Evolutionary conservation across 2,329 filamentous ascomycete species (phyloP), one percentile per base, ranked within the genome.

Genomic region (Aureobasidium uvarum): DNA sequence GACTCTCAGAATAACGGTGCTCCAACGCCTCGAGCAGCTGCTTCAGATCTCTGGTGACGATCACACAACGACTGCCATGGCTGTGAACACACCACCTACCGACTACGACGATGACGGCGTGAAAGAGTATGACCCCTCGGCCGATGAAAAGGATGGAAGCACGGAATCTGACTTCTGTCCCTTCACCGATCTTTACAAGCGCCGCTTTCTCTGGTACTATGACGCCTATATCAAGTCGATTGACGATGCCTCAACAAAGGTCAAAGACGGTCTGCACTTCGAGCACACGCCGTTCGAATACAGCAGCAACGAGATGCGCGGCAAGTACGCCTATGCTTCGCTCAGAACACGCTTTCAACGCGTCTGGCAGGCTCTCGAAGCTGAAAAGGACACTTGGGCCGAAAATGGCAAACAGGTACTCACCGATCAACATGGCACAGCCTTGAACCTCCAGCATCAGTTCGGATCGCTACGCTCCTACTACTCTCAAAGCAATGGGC

Each of bases 131-230:
- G 79, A 82, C 14, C 33, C 63, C 11, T n/a, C 39, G 8, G 23
- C 33, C 59, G 70, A 73, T 11, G 18, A 11, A 2, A 43, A 33
- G 8, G 63, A 65, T 6, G 69, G 76, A 36, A 75, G 68, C 11
- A 77, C 85, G 16, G 86, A 89, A 46, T 74, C 85, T 0, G 83
- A 85, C 0, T 96, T 92, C 75, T 90, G 96, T 70, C 91, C 92
- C 0, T 98, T 98, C 79, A 89, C 87, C 70, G 94, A 98, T 72
- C 81, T 96, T 5, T 91, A 89, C 82, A 98, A 98, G 77, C 87
- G 90, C 43, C 87, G 93, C 1, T 97, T 98, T 74, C 80, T 98
- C 16, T 98, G 95, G 95, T 98, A 98, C 78, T 96, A 91, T 75
- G 90, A 96, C 70, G 90, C 90, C 3, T 98, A 98, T 73, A 80